These are phyloP conservation scores for Alternaria angustiovoidea DNA, from an alignment of 2,329 filamentous ascomycete species.

Conservation along the genomic window DNA sequence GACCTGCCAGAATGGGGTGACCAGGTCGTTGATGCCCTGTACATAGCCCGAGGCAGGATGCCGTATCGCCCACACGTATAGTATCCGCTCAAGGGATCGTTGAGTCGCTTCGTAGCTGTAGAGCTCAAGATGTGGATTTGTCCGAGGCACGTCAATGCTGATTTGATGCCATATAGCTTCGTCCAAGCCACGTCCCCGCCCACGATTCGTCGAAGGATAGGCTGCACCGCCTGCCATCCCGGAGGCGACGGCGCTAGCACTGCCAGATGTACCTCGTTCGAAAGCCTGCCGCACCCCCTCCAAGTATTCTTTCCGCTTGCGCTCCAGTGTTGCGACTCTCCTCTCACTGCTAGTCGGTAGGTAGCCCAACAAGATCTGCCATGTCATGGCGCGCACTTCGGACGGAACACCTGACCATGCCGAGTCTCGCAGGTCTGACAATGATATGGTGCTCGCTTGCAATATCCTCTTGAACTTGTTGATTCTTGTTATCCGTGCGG, in stretches of 20 bases:
- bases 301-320: constrained; percentile 95
- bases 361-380: constrained; percentile 94
- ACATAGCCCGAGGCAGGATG: constrained; percentile 98
- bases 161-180: constrained; percentile 99
- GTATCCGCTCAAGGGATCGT: constrained; percentile 87
- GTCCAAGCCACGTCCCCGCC: constrained; percentile 79
- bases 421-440: constrained; percentile 81
- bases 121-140: constrained; percentile 92
- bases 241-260: constrained; percentile 57
- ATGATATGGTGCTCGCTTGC: constrained; percentile 86
- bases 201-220: constrained; percentile 59
- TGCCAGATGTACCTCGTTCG: constrained; percentile 60
- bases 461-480: constrained; percentile 98
- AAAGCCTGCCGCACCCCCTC: constrained; percentile 82
- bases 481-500: constrained; percentile 87
- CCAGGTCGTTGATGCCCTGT: constrained; percentile 97
- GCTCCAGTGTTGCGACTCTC: constrained; percentile 85
- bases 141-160: constrained; percentile 95
- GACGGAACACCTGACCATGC: constrained; percentile 95
- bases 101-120: constrained; percentile 98
- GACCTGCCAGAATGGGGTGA: constrained; percentile 97
- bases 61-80: constrained; percentile 97
- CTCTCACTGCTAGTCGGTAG: constrained; percentile 96
- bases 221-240: constrained; percentile 59
- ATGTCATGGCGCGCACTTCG: constrained; percentile 98